phyloP scores from a whole-genome alignment of 345 rosid genomes.

The Boechera stricta region DNA sequence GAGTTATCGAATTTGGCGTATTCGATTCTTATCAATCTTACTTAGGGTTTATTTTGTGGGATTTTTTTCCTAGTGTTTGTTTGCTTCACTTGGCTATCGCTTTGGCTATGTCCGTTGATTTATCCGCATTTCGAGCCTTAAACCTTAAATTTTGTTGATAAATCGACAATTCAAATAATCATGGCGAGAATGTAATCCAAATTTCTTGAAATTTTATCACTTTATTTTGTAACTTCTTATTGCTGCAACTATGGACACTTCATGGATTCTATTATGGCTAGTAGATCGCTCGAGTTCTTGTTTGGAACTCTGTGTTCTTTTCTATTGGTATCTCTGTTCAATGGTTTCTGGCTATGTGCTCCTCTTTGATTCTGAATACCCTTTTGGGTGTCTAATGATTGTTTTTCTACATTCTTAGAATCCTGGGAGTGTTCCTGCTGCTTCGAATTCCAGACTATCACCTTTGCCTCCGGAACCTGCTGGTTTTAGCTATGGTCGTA shows the following conservation, averaged over 20 bases:
- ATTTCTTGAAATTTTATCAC: neutral
- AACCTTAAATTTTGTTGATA: neutral
- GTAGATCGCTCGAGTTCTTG: neutral
- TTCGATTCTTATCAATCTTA: neutral
- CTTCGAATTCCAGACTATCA: conserved; percentile 77
- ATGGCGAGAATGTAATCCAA: conserved; percentile 20
- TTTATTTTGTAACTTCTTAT: neutral
- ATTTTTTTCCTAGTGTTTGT: neutral
- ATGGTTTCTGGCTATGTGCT: conserved; percentile 11
- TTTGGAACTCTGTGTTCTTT: neutral
- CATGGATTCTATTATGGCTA: neutral
- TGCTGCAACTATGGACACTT: neutral
- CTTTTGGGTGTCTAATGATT: conserved; percentile 3
- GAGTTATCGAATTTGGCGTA: conserved; percentile 1
- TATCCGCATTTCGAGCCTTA: neutral
- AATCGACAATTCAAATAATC: neutral
- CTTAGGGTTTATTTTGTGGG: conserved; percentile 34
- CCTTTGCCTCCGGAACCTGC: conserved; percentile 97
- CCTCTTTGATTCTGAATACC: conserved; percentile 11
- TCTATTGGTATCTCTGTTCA: neutral
- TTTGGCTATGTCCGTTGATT: neutral
- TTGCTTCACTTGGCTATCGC: neutral
- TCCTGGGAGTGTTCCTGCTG: conserved; percentile 64
- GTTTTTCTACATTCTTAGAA: conserved; percentile 52
- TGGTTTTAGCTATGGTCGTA: conserved; percentile 72